These are phyloP conservation scores for Coniophora puteana DNA, from an alignment of 1,284 basidiomycete species.

Conservation along the genomic window DNA sequence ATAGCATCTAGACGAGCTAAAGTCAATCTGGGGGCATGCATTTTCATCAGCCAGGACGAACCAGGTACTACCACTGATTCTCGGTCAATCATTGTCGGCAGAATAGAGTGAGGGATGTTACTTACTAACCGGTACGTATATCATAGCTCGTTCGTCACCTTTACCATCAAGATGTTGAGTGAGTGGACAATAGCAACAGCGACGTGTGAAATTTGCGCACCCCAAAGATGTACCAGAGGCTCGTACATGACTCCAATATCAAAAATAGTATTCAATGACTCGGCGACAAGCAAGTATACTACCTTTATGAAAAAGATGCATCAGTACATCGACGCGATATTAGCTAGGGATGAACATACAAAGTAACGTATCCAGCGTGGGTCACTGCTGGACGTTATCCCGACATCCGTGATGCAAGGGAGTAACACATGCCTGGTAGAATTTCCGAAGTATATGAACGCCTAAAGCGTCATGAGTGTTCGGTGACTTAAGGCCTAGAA, in stretches of 20 bases:
- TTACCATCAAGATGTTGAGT: not conserved
- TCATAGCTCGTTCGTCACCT: not conserved
- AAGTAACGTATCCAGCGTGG: constrained; percentile 35
- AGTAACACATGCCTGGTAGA: constrained; percentile 6
- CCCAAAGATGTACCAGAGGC: constrained; percentile 36
- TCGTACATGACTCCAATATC: constrained; percentile 44
- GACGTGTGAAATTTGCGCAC: too few relatives aligned
- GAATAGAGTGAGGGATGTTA: too few relatives aligned
- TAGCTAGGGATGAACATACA: constrained; percentile 22
- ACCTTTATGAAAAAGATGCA: constrained; percentile 33
- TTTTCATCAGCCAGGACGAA: constrained; percentile 12
- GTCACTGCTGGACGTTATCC: constrained; percentile 30
- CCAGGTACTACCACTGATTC: constrained; percentile 30
- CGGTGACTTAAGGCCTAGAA: not conserved
- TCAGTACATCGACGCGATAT: not conserved
- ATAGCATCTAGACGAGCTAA: constrained; percentile 14
- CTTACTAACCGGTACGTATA: constrained; percentile 11
- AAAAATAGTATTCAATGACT: constrained; percentile 39
- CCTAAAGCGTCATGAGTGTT: constrained; percentile 24
- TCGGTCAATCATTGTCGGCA: too few relatives aligned
- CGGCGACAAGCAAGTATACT: constrained; percentile 36
- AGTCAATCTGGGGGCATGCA: constrained; percentile 3
- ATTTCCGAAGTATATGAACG: constrained; percentile 17
- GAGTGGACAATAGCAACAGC: constrained; percentile 31
- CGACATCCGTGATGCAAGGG: not conserved